phyloP scores from a whole-genome alignment of 345 rosid species.

The Eucalyptus fibrosa region DNA sequence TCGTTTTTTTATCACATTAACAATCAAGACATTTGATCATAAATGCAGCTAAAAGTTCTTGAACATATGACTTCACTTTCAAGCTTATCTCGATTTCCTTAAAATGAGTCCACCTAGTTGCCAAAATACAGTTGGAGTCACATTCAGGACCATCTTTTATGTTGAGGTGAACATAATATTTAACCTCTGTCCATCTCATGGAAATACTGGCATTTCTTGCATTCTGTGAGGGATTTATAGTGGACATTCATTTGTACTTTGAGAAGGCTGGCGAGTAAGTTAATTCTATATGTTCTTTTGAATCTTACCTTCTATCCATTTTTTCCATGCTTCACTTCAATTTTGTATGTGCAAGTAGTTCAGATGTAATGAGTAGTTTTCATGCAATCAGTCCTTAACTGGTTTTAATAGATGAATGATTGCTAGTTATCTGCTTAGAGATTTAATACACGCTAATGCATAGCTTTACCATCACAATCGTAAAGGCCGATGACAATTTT shows the following conservation, averaged over 20 bases:
- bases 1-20: neutral
- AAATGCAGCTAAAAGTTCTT: neutral
- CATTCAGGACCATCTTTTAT: neutral
- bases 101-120: neutral
- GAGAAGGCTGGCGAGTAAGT: slow-evolving; percentile 35
- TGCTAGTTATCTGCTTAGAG: neutral
- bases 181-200: neutral
- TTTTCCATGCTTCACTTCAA: neutral
- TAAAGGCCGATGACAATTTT: neutral
- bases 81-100: neutral
- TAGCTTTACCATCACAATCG: accelerated
- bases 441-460: neutral
- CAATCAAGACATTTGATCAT: neutral
- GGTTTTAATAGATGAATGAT: neutral
- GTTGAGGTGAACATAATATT: neutral
- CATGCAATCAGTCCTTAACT: neutral
- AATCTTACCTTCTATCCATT: neutral
- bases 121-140: neutral
- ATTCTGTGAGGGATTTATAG: slow-evolving; percentile 78
- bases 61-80: neutral
- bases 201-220: slow-evolving; percentile 66
- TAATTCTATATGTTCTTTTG: neutral
- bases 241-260: slow-evolving; percentile 62
- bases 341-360: neutral
- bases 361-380: neutral